Evolutionary conservation across 306 rosid genomes (phyloP).

Genomic region (Dalbergia oliveri): DNA sequence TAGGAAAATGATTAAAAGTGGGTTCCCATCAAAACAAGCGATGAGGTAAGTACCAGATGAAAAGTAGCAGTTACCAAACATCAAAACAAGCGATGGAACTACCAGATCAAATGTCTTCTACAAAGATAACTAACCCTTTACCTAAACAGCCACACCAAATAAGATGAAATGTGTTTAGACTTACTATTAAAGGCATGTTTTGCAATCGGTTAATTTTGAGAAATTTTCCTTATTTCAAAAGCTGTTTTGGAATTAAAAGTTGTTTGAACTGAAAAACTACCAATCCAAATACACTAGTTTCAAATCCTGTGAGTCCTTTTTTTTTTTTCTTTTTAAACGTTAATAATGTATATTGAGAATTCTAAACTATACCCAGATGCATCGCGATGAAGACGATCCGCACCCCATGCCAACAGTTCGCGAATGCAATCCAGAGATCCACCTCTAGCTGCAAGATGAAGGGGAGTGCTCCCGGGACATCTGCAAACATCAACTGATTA

Average conservation of each 20-base stretch:
- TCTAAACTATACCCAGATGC: slow-evolving; percentile 67
- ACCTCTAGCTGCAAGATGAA: slow-evolving; percentile 91
- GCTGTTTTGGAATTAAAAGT: too few species aligned
- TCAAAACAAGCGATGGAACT: slow-evolving; percentile 33
- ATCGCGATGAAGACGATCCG: slow-evolving; percentile 88
- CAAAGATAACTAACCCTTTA: slow-evolving; percentile 1
- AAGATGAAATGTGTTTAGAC: background rate
- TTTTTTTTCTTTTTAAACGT: background rate
- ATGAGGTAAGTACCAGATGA: slow-evolving; percentile 31
- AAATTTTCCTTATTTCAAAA: too few species aligned
- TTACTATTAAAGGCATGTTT: background rate
- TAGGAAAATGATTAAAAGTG: slow-evolving; percentile 4
- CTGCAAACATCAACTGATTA: slow-evolving; percentile 62
- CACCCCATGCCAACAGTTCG: slow-evolving; percentile 88
- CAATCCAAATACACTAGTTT: background rate
- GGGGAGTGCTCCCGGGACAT: slow-evolving; percentile 88
- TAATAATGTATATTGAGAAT: slow-evolving; percentile 9
- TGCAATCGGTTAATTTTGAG: too few species aligned
- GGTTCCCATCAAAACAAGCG: slow-evolving; percentile 29
- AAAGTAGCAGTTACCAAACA: too few species aligned
- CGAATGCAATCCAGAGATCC: slow-evolving; percentile 93
- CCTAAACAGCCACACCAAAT: slow-evolving; percentile 7
- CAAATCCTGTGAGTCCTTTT: background rate
- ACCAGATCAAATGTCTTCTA: too few species aligned
- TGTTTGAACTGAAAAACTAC: too few species aligned